Evolutionary conservation across 169 alveolate species (phyloP).

Genomic region (Plasmodium inui): DNA sequence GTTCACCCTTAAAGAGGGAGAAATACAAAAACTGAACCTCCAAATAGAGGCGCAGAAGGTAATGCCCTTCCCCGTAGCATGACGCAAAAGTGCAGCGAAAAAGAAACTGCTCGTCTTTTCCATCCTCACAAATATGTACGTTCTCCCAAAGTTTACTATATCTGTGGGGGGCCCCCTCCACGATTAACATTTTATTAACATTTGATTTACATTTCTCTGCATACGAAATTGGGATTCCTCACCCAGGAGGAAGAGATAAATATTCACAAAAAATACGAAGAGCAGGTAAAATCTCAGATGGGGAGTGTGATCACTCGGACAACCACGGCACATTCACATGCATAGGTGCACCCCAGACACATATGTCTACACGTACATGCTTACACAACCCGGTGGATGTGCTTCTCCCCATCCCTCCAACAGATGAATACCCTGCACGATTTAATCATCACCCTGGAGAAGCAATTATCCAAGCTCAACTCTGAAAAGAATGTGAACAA

Average conservation of each 20-base stretch:
- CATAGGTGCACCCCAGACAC: background rate
- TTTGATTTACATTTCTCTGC: no score
- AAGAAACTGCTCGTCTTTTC: background rate
- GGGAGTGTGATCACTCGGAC: background rate
- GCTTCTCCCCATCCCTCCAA: background rate
- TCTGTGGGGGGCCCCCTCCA: background rate
- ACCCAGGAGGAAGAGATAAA: slow-evolving; percentile 64
- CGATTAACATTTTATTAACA: background rate
- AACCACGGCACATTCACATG: background rate
- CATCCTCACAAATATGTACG: background rate
- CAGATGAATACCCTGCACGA: slow-evolving; percentile 72
- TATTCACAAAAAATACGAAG: slow-evolving; percentile 73
- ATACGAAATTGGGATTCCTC: background rate
- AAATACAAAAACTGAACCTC: slow-evolving; percentile 44
- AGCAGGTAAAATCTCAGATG: slow-evolving; percentile 40
- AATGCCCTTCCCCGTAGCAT: background rate
- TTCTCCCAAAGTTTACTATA: background rate
- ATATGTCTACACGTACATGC: background rate
- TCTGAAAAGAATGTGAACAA: slow-evolving; percentile 51
- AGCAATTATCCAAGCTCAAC: slow-evolving; percentile 41
- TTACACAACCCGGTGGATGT: background rate
- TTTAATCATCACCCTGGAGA: slow-evolving; percentile 60
- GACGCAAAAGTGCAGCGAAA: background rate
- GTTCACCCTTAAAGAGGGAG: slow-evolving; percentile 24
- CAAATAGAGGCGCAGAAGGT: slow-evolving; percentile 70